phyloP scores from a whole-genome alignment of 805 yeast genomes.

The Yarrowia porcina region DNA sequence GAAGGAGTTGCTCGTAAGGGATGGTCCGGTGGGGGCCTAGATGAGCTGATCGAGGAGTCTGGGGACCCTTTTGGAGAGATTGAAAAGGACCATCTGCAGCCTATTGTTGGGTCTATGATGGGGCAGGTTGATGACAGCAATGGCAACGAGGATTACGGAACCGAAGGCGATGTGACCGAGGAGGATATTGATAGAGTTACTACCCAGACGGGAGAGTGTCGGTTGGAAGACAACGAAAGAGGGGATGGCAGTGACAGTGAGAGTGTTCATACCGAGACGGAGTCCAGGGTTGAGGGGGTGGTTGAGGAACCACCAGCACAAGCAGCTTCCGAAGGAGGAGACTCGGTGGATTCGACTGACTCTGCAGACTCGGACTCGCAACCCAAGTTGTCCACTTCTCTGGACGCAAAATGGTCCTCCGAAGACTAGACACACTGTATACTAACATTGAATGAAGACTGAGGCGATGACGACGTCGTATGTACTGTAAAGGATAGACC shows the following conservation, averaged over 20 bases:
- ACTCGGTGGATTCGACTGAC: not conserved
- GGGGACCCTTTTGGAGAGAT: conserved; percentile 57
- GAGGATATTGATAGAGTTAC: conserved; percentile 16
- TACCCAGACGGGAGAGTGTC: conserved; percentile 4
- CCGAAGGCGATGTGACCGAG: not conserved
- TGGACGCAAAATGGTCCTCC: conserved; percentile 19
- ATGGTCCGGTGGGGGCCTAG: conserved; percentile 84
- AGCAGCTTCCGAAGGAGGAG: not conserved
- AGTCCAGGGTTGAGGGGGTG: conserved; percentile 2
- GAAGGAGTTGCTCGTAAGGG: conserved; percentile 82
- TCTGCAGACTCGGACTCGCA: not conserved
- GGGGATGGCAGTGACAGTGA: conserved; percentile 10
- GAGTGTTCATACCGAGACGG: conserved; percentile 19
- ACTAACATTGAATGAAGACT: conserved; percentile 3
- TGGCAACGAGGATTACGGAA: not conserved
- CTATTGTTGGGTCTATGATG: conserved; percentile 21
- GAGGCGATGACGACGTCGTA: not conserved
- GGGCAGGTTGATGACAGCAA: not conserved
- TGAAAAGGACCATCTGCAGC: conserved; percentile 32
- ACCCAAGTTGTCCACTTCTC: conserved; percentile 3
- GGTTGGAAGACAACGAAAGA: not conserved
- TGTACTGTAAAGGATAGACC: not conserved
- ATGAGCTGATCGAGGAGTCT: conserved; percentile 57
- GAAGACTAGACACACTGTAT: conserved; percentile 6
- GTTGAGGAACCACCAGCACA: not conserved